Evolutionary conservation across 2,329 filamentous ascomycete genomes (phyloP).

Genomic region (Eutypella sp.): DNA sequence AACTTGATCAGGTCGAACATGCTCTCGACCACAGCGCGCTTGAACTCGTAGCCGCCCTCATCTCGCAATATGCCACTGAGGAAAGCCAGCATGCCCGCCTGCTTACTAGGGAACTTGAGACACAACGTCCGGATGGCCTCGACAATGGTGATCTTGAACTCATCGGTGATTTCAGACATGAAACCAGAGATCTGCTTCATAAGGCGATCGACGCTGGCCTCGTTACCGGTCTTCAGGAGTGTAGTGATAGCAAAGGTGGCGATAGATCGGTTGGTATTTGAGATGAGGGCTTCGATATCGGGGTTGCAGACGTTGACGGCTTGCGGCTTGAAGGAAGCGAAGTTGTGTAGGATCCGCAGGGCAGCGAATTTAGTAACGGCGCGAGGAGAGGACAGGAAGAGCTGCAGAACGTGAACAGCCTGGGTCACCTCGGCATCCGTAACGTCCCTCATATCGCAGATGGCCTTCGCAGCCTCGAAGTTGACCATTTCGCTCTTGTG

Average conservation of each 20-base stretch:
- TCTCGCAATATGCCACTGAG: slow-evolving; percentile 94
- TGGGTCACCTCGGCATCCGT: slow-evolving; percentile 87
- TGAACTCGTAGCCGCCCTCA: slow-evolving; percentile 97
- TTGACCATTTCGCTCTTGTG: slow-evolving; percentile 99
- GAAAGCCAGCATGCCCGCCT: slow-evolving; percentile 96
- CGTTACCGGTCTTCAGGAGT: slow-evolving; percentile 95
- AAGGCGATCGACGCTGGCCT: slow-evolving; percentile 89
- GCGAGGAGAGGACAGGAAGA: slow-evolving; percentile 92
- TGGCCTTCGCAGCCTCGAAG: slow-evolving; percentile 97
- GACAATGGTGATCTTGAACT: slow-evolving; percentile 99
- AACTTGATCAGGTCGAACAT: slow-evolving; percentile 99
- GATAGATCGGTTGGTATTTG: slow-evolving; percentile 94
- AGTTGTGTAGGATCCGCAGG: slow-evolving; percentile 91
- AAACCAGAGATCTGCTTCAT: slow-evolving; percentile 99
- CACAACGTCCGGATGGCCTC: slow-evolving; percentile 95
- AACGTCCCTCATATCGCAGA: slow-evolving; percentile 90
- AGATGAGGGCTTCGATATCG: slow-evolving; percentile 94
- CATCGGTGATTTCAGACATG: slow-evolving; percentile 98
- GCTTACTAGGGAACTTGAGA: slow-evolving; percentile 96
- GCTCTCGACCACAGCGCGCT: slow-evolving; percentile 94
- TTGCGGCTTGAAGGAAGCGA: slow-evolving; percentile 92
- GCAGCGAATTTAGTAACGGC: slow-evolving; percentile 97
- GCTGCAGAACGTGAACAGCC: slow-evolving; percentile 89
- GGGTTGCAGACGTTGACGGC: slow-evolving; percentile 92
- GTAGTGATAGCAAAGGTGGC: slow-evolving; percentile 98